Conservation (phyloP, 805 yeast genomes). For the Metschnikowia bowlesiae region DNA sequence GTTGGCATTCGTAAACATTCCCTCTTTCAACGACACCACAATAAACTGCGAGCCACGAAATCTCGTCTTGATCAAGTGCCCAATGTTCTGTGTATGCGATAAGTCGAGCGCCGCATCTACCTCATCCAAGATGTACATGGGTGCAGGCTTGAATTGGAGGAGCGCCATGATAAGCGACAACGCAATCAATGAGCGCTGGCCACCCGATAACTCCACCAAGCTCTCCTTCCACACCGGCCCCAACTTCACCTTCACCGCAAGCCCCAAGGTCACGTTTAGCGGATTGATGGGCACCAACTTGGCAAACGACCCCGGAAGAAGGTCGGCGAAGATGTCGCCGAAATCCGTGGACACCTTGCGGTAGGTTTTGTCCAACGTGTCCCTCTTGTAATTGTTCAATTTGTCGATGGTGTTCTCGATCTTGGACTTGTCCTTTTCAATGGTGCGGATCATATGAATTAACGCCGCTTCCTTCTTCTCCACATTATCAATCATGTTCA, state of each 20-base stretch:
- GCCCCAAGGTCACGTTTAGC: constrained; percentile 82
- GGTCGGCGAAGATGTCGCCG: constrained; percentile 83
- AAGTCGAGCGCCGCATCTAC: constrained; percentile 98
- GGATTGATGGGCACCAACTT: constrained; percentile 78
- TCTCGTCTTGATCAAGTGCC: constrained; percentile 90
- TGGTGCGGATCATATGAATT: constrained; percentile 75
- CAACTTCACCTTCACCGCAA: constrained; percentile 82
- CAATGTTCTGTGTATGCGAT: constrained; percentile 96
- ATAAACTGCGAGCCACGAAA: constrained; percentile 95
- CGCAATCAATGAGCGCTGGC: constrained; percentile 93
- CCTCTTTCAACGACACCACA: constrained; percentile 94
- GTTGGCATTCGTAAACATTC: constrained; percentile 97
- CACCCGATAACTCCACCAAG: constrained; percentile 92
- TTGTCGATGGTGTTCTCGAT: constrained; percentile 83
- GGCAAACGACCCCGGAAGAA: constrained; percentile 86
- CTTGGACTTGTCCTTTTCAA: constrained; percentile 83
- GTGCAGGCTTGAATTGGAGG: constrained; percentile 94
- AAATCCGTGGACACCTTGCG: constrained; percentile 82
- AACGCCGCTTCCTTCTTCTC: constrained; percentile 80
- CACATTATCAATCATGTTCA: constrained; percentile 87
- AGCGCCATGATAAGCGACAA: constrained; percentile 87
- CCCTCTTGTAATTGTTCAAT: constrained; percentile 78
- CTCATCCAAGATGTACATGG: constrained; percentile 95
- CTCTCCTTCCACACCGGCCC: constrained; percentile 97
- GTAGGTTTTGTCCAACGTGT: constrained; percentile 80